Conservation (phyloP, 2,329 filamentous ascomycete genomes). For the Aureobasidium vineae region DNA sequence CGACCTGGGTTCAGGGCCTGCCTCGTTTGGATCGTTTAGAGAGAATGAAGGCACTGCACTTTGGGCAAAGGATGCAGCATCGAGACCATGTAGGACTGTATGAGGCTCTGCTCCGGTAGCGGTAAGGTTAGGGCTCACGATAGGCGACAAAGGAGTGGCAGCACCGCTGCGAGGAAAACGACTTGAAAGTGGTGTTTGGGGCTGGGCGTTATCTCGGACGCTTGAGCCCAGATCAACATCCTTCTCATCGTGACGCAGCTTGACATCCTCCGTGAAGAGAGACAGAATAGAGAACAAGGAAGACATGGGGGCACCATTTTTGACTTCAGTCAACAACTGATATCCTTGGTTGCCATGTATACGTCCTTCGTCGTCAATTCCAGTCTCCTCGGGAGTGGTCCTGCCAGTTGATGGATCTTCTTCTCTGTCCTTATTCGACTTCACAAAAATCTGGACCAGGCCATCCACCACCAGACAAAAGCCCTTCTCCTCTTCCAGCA, state of each 20-base stretch:
- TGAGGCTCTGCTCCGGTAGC: conserved; percentile 30
- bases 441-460: conserved; percentile 95
- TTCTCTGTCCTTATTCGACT: conserved; percentile 63
- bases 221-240: conserved; percentile 41
- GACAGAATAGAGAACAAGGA: conserved; percentile 97
- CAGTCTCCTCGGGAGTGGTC: conserved; percentile 42
- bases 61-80: conserved; percentile 42
- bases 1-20: conserved; percentile 2
- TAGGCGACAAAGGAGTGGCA: conserved; percentile 42
- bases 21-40: conserved; percentile 53
- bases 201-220: conserved; percentile 39
- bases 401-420: conserved; percentile 45
- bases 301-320: conserved; percentile 97
- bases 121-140: conserved; percentile 39
- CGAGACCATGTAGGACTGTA: neutral
- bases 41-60: conserved; percentile 68
- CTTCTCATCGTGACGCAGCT: conserved; percentile 67
- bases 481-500: conserved; percentile 95
- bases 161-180: conserved; percentile 21
- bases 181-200: neutral
- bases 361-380: conserved; percentile 60
- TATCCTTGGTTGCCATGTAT: conserved; percentile 75
- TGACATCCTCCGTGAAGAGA: conserved; percentile 92
- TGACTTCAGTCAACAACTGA: conserved; percentile 92
- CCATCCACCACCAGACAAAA: conserved; percentile 98